phyloP scores from a whole-genome alignment of 2,329 filamentous ascomycete species.

The Monilinia aucupariae region DNA sequence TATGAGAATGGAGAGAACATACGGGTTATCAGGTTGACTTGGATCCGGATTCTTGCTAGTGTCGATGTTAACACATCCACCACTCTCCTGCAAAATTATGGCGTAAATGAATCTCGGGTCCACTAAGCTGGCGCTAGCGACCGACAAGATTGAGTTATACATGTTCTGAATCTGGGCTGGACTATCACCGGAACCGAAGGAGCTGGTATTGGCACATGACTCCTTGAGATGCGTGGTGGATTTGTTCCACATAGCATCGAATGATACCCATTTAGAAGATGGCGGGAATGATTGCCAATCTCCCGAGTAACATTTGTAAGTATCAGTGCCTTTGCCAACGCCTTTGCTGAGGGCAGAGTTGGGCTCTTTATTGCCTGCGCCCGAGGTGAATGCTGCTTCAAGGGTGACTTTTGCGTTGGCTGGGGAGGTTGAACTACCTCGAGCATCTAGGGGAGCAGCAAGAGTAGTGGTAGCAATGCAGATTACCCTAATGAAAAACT shows the following conservation, averaged over 20 bases:
- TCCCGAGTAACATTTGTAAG: slow-evolving; percentile 34
- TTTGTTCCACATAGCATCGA: slow-evolving; percentile 30
- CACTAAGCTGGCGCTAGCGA: slow-evolving; percentile 26
- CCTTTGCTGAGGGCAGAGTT: slow-evolving; percentile 20
- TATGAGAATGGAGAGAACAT: background rate
- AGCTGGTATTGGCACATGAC: slow-evolving; percentile 25
- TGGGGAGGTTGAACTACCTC: background rate
- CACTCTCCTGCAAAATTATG: slow-evolving; percentile 33
- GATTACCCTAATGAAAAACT: background rate
- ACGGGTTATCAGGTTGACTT: slow-evolving; percentile 18
- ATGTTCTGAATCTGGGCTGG: slow-evolving; percentile 24
- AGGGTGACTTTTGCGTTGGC: slow-evolving; percentile 19
- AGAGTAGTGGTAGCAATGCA: background rate
- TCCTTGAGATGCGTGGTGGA: slow-evolving; percentile 20
- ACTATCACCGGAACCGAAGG: slow-evolving; percentile 22
- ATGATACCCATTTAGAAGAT: slow-evolving; percentile 28
- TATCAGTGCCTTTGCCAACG: slow-evolving; percentile 24
- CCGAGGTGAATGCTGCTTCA: slow-evolving; percentile 17
- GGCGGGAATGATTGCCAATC: slow-evolving; percentile 28
- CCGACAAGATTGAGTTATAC: slow-evolving; percentile 26
- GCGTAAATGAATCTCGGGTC: slow-evolving; percentile 35
- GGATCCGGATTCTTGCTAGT: slow-evolving; percentile 24
- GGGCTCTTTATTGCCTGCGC: slow-evolving; percentile 23
- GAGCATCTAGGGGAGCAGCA: slow-evolving; percentile 1
- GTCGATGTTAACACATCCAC: slow-evolving; percentile 31